phyloP scores from a whole-genome alignment of 1,284 basidiomycete genomes.

The Malassezia japonica region DNA sequence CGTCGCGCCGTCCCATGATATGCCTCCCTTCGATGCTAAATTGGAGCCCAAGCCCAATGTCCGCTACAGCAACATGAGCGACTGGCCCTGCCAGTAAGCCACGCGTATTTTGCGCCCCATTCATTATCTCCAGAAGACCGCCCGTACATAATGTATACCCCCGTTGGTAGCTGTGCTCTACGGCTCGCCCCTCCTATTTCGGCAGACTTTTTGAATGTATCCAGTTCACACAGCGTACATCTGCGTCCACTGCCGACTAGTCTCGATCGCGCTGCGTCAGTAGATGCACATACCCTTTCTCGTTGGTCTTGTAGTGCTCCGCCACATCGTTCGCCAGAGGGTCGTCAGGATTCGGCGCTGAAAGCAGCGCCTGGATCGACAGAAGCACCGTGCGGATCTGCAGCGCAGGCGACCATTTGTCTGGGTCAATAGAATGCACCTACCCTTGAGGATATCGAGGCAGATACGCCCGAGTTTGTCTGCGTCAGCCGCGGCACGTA shows the following conservation, averaged over 20 bases:
- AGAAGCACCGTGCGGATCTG: constrained; percentile 96
- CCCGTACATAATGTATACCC: no score
- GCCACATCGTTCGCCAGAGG: constrained; percentile 87
- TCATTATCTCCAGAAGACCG: no score
- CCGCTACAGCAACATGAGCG: neutral
- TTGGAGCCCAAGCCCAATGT: constrained; percentile 2
- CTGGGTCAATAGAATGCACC: constrained; percentile 50
- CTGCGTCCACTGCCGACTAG: constrained; percentile 39
- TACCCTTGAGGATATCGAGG: constrained; percentile 90
- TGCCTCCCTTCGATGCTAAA: neutral
- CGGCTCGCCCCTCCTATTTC: neutral
- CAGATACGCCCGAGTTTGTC: constrained; percentile 98
- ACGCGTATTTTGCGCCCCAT: no score
- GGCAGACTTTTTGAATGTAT: no score
- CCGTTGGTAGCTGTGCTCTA: neutral
- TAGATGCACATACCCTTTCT: constrained; percentile 64
- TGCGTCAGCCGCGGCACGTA: constrained; percentile 52
- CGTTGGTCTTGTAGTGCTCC: constrained; percentile 97
- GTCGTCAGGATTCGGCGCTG: constrained; percentile 94
- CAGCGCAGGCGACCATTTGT: constrained; percentile 97
- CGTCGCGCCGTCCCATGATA: neutral
- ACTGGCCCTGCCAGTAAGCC: neutral
- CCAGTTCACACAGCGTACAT: constrained; percentile 27
- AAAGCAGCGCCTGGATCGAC: constrained; percentile 88
- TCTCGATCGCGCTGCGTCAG: constrained; percentile 38